phyloP scores from a whole-genome alignment of 2,329 filamentous ascomycete genomes.

The Aureobasidium sp. region DNA sequence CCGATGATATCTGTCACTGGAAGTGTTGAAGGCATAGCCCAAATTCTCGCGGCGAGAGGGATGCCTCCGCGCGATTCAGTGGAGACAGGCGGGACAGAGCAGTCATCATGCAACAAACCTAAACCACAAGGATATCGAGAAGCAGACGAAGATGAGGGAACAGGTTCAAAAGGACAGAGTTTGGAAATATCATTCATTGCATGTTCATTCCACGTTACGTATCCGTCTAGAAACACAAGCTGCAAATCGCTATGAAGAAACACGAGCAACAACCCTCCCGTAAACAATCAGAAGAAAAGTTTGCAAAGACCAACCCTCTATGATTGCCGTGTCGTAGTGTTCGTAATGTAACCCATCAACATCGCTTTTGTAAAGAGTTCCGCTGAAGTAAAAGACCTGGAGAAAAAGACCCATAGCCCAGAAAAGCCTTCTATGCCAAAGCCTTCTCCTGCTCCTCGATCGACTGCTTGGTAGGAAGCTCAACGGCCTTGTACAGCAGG shows the following conservation, averaged over 20 bases:
- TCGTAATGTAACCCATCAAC: too few relatives aligned
- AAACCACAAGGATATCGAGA: too few relatives aligned
- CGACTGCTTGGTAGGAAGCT: constrained; percentile 53
- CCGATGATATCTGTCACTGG: too few relatives aligned
- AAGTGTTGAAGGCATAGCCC: too few relatives aligned
- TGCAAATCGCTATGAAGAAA: not conserved
- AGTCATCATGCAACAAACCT: too few relatives aligned
- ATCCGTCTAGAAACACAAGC: not conserved
- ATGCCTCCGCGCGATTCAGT: too few relatives aligned
- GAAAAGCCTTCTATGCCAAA: not conserved
- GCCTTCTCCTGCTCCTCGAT: constrained; percentile 21
- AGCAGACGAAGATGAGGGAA: too few relatives aligned
- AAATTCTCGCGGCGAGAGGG: not conserved
- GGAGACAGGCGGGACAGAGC: too few relatives aligned
- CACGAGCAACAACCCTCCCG: not conserved
- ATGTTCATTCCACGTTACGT: constrained; percentile 1
- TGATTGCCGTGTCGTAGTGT: not conserved
- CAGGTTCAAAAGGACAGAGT: not conserved
- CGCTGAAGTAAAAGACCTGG: too few relatives aligned
- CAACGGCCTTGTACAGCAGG: constrained; percentile 67
- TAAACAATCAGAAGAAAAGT: not conserved
- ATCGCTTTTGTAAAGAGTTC: too few relatives aligned
- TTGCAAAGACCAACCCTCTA: not conserved
- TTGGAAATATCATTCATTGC: constrained; percentile 1
- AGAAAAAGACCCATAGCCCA: not conserved